A percentile compares a stretch with the other conserved stretches of the same genome.
Evolutionary conservation across 2,329 filamentous ascomycete species (phyloP).

Genomic region (Xylariaceae sp.): DNA sequence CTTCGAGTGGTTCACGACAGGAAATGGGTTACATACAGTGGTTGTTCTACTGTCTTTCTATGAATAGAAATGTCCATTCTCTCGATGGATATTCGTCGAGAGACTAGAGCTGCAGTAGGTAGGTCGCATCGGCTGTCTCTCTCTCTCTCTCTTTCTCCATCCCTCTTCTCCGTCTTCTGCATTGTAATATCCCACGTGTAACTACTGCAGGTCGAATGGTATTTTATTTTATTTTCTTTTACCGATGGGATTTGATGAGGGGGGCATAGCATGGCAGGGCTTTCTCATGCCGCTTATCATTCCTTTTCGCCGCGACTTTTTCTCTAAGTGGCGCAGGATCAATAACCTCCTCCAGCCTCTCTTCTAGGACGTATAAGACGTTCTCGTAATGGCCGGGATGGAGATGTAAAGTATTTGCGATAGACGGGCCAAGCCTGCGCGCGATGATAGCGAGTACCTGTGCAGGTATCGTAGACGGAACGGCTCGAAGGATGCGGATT

Average conservation of each 20-base stretch:
- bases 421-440: constrained; percentile 1
- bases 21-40: background rate
- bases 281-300: constrained; percentile 5
- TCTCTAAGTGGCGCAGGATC: constrained; percentile 13
- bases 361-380: background rate
- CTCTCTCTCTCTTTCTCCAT: no score
- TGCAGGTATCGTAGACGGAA: background rate
- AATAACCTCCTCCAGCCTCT: constrained; percentile 11
- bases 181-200: background rate
- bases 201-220: background rate
- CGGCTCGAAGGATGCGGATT: constrained; percentile 11
- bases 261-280: no score
- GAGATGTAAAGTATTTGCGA: constrained; percentile 8
- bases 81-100: background rate
- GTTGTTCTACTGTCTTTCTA: background rate
- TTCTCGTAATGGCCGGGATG: background rate
- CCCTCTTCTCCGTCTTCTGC: no score
- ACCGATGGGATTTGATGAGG: background rate
- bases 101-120: background rate
- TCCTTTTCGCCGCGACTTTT: background rate
- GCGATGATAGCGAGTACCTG: background rate
- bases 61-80: background rate
- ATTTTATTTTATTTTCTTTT: background rate
- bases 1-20: background rate
- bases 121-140: background rate